Percentiles rank a stretch among this genome's conserved stretches.
These are phyloP conservation scores for Mrakia gelida DNA, from an alignment of 768 basidiomycete species.

Conservation along the genomic window DNA sequence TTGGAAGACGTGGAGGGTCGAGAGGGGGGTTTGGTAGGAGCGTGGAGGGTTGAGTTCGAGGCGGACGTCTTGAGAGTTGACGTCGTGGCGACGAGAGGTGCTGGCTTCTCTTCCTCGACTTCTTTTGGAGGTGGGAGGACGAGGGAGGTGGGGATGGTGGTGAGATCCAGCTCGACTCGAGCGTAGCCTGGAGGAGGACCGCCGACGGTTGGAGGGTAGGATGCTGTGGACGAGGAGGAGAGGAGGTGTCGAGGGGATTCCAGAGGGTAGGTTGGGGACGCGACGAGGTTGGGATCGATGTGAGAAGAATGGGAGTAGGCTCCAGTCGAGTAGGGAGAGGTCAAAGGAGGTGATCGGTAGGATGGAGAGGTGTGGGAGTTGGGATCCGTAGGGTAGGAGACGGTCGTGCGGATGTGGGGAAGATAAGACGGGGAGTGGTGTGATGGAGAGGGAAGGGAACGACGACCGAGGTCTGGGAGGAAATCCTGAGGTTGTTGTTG, in stretches of 20 bases:
- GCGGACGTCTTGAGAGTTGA: not conserved
- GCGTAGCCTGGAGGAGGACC: not conserved
- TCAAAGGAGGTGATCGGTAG: not conserved
- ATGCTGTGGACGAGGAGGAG: not conserved
- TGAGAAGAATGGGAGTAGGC: not conserved
- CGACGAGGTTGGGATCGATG: not conserved
- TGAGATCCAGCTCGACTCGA: not conserved
- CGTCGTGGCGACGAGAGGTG: not conserved
- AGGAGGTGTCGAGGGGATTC: not conserved
- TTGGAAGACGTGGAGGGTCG: not conserved
- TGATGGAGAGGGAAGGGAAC: not conserved
- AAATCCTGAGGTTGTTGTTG: not conserved
- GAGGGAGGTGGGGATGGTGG: conserved; percentile 7
- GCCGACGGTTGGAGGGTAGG: not conserved
- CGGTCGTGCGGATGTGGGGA: not conserved
- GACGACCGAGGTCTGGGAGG: not conserved
- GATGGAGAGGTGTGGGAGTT: not conserved
- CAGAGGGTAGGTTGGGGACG: not conserved
- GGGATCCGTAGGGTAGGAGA: not conserved
- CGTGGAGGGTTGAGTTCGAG: not conserved
- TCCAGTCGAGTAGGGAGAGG: not conserved
- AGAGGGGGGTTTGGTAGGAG: no score
- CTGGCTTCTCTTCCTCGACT: not conserved
- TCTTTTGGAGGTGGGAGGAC: conserved; percentile 1
- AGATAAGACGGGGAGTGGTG: not conserved